A percentile compares a stretch with the other conserved stretches of the same genome.
Conservation (phyloP, 108 stramenopile species). For the Pseudonitzschia multistriata region DNA sequence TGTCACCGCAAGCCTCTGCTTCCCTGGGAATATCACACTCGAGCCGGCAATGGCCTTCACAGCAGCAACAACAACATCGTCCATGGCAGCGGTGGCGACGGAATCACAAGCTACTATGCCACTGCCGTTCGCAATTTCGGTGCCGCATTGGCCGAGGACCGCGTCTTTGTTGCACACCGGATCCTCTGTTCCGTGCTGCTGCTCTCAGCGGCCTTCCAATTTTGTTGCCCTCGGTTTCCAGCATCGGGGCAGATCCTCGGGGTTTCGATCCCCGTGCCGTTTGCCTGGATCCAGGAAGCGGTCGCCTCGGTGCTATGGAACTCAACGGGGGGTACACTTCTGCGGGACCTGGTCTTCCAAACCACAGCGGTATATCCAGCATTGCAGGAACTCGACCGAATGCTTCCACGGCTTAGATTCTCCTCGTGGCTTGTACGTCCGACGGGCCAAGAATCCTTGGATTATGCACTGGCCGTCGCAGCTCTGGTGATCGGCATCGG, state of each 20-base stretch:
- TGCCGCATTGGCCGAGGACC: slow-evolving; percentile 11
- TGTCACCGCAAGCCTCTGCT: slow-evolving; percentile 10
- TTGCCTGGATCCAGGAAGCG: background rate
- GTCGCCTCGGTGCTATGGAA: background rate
- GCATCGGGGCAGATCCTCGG: background rate
- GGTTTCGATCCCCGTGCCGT: background rate
- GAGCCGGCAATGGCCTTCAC: background rate
- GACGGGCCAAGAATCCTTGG: slow-evolving; percentile 7
- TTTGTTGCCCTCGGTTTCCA: slow-evolving; percentile 11
- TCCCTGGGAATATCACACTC: background rate
- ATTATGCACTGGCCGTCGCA: background rate
- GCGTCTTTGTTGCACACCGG: background rate
- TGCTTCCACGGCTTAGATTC: slow-evolving; percentile 6
- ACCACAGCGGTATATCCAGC: slow-evolving; percentile 17
- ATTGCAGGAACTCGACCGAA: slow-evolving; percentile 16
- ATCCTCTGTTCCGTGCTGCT: background rate
- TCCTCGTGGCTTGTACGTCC: slow-evolving; percentile 3
- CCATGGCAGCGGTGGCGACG: background rate
- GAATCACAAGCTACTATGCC: slow-evolving; percentile 5
- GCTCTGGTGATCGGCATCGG: slow-evolving; percentile 20
- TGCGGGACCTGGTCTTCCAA: slow-evolving; percentile 13
- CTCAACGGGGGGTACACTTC: background rate
- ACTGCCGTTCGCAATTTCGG: background rate
- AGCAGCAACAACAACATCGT: background rate
- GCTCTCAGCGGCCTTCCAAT: background rate